phyloP scores from a whole-genome alignment of 495 filamentous ascomycete genomes.

The Pyrenula massariospora region DNA sequence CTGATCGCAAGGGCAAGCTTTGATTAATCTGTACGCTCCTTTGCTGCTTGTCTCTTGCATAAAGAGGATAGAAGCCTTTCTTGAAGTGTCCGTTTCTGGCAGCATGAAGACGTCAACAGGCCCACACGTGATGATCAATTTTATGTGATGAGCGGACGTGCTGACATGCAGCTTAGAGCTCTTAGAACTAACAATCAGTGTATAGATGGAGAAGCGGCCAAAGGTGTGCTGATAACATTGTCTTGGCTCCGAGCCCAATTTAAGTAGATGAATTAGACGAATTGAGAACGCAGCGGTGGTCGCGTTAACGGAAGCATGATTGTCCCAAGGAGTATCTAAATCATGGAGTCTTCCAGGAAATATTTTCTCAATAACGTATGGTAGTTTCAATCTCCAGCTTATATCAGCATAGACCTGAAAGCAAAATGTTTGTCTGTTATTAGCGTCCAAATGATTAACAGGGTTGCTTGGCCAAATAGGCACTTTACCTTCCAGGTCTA shows the following conservation, averaged over 20 bases:
- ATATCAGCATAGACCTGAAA: too few species aligned
- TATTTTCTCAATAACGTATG: too few species aligned
- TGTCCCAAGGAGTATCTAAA: not conserved
- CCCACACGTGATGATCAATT: not conserved
- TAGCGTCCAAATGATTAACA: too few species aligned
- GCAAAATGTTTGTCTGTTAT: too few species aligned
- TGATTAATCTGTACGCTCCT: not conserved
- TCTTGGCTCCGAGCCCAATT: not conserved
- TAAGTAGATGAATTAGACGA: not conserved
- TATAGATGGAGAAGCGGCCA: not conserved
- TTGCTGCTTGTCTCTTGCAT: not conserved
- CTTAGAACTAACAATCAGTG: not conserved
- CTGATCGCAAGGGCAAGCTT: not conserved
- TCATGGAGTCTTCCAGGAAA: too few species aligned
- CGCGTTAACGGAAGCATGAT: not conserved
- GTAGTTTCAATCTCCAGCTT: too few species aligned
- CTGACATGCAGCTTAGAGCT: not conserved
- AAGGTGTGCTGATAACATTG: not conserved
- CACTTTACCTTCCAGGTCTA: too few species aligned
- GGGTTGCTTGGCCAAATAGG: too few species aligned
- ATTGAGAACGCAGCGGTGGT: not conserved
- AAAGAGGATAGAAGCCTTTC: not conserved
- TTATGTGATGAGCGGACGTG: not conserved
- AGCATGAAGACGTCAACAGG: not conserved
- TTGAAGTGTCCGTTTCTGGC: not conserved